Evolutionary conservation across 495 filamentous ascomycete species (phyloP), one percentile per base, ranked within the genome.

Genomic region (Penicillium turbatum): DNA sequence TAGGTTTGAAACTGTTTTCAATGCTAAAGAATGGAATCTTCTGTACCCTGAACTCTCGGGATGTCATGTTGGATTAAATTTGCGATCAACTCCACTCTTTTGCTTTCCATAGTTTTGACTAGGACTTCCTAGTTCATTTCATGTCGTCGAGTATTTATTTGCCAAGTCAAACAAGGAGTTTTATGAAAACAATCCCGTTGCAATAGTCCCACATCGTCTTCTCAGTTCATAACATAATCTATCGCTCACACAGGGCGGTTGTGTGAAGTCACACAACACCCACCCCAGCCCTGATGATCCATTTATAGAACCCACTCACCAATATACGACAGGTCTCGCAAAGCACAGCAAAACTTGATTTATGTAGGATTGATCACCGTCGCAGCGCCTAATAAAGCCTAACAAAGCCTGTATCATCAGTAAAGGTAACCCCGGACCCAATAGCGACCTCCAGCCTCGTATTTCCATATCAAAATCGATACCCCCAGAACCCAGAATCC

Each of bases 321-420:
- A 4, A 4, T 24, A 24, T 24, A 2, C 13, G 3, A 12, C 16
- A 44, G 6, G 1, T 37, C 1, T 38, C 5, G 29, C 6, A n/a
- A 19, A 6, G 21, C 21, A 27, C 21, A 19, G 4, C 21, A n/a
- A 42, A 51, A 17, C 38, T 35, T 32, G 6, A 19, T 11, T 42
- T 12, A 34, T 42, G 48, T 26, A 34, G 1, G 29, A 51, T 51
- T 17, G 32, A 42, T 51, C 48, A 51, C 48, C 41, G 17, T 51
- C 17, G 30, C 38, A 41, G 16, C 35, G 16, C 16, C 30, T 32
- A 3, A 5, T 31, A 9, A 19, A 24, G 17, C 12, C 38, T 35
- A 24, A 21, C 6, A 7, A 29, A 17, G 15, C 19, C 27, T 16
- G 1, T 32, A 9, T 24, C 30, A 32, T 12, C 1, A 10, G 36